Percentiles rank a stretch among this genome's conserved stretches.
Conservation (phyloP, 768 basidiomycete genomes). For the Boletus subparvulus region DNA sequence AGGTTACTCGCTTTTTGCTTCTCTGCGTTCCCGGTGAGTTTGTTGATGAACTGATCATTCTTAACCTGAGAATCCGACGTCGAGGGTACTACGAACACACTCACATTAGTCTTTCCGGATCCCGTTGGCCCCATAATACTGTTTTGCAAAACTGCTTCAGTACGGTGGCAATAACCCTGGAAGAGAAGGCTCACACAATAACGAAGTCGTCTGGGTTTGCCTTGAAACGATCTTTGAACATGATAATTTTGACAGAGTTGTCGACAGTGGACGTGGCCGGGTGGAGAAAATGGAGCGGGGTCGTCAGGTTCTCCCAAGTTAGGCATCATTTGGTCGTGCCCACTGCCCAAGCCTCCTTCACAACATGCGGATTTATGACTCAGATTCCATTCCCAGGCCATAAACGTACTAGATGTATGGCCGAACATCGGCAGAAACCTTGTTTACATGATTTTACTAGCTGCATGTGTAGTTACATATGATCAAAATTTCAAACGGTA, state of each 20-base stretch:
- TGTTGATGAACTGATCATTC: slow-evolving; percentile 13
- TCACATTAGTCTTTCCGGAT: slow-evolving; percentile 25
- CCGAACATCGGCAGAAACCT: too few species aligned
- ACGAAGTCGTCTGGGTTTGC: slow-evolving; percentile 5
- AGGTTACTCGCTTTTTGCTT: not conserved
- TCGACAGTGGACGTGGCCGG: not conserved
- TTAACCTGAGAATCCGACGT: not conserved
- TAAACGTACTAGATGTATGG: too few species aligned
- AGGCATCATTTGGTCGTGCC: not conserved
- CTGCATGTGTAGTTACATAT: too few species aligned
- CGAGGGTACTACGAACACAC: not conserved
- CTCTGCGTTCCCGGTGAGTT: slow-evolving; percentile 4
- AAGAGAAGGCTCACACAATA: slow-evolving; percentile 11
- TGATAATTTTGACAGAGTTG: not conserved
- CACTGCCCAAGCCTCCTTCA: not conserved
- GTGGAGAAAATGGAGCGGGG: not conserved
- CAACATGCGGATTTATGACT: not conserved
- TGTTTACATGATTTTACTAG: too few species aligned
- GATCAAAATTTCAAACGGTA: too few species aligned
- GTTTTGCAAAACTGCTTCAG: not conserved
- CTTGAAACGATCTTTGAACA: not conserved
- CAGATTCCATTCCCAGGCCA: too few species aligned
- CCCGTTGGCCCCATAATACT: slow-evolving; percentile 28
- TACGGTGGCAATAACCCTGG: not conserved
- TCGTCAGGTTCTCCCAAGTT: not conserved